phyloP scores from a whole-genome alignment of 2,329 filamentous ascomycete species.

The Kalmusia sp. region DNA sequence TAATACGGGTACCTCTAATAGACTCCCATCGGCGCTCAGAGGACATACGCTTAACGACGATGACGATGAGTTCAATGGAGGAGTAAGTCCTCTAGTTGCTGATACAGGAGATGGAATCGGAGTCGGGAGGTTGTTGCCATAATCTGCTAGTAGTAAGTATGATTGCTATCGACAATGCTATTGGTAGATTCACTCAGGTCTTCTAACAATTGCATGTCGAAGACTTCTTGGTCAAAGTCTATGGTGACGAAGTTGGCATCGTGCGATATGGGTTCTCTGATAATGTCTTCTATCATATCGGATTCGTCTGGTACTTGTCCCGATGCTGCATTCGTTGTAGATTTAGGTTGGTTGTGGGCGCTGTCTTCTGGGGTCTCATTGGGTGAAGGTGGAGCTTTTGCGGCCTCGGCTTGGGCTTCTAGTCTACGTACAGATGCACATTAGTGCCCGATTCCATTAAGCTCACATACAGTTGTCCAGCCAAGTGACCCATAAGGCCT shows the following conservation, averaged over 20 bases:
- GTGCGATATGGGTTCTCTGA: constrained; percentile 2
- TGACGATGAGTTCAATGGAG: not conserved
- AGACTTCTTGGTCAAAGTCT: constrained; percentile 19
- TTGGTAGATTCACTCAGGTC: constrained; percentile 4
- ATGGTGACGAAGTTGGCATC: constrained; percentile 7
- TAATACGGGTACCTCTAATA: constrained; percentile 52
- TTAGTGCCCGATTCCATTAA: too few species aligned
- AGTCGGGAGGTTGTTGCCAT: constrained; percentile 2
- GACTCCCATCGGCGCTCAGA: constrained; percentile 18
- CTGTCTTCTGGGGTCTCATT: not conserved
- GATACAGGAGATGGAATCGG: constrained; percentile 7
- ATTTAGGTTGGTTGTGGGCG: not conserved
- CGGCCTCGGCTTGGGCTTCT: constrained; percentile 28
- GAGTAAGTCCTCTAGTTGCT: not conserved
- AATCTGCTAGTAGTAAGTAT: not conserved
- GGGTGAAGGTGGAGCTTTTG: not conserved
- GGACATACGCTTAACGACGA: constrained; percentile 12
- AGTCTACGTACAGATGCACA: constrained; percentile 6
- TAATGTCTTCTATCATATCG: constrained; percentile 16
- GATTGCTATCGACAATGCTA: too few species aligned
- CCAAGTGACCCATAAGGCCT: too few species aligned
- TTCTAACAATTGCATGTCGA: constrained; percentile 19
- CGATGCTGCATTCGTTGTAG: not conserved
- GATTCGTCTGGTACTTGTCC: not conserved
- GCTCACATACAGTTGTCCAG: too few species aligned